phyloP scores from a whole-genome alignment of 352 stramenopile species.

The Thraustochytrium striatum region DNA sequence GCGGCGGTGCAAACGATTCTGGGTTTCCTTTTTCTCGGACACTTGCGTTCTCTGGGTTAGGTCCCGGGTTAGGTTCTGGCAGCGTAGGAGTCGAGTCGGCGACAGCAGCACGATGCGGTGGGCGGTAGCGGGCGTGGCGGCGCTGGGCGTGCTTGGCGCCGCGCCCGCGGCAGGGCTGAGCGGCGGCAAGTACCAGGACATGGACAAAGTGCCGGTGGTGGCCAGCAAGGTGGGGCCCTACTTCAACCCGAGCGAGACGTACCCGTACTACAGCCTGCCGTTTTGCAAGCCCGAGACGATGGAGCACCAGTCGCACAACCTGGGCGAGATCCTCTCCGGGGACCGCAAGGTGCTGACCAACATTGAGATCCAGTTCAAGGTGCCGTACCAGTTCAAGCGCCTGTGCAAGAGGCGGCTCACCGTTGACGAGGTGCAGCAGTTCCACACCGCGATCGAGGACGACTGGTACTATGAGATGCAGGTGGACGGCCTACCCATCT shows the following conservation, averaged over 20 bases:
- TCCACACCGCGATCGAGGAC: slow-evolving; percentile 92
- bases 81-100: no score
- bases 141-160: neutral
- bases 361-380: slow-evolving; percentile 72
- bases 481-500: slow-evolving; percentile 92
- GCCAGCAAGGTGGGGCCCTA: slow-evolving; percentile 86
- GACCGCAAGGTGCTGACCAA: slow-evolving; percentile 83
- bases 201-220: slow-evolving; percentile 65
- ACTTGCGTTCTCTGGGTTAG: no score
- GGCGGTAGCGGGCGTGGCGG: neutral
- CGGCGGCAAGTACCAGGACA: slow-evolving; percentile 60
- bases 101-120: no score
- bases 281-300: slow-evolving; percentile 77
- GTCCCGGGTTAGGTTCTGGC: no score
- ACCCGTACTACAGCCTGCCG: slow-evolving; percentile 95
- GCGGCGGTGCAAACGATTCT: no score
- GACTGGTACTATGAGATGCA: slow-evolving; percentile 98
- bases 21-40: no score
- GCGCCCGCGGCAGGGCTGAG: neutral
- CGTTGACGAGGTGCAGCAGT: slow-evolving; percentile 70
- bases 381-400: slow-evolving; percentile 74
- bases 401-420: slow-evolving; percentile 79
- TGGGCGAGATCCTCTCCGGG: slow-evolving; percentile 90
- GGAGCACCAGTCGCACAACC: slow-evolving; percentile 67
- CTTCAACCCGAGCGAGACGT: slow-evolving; percentile 96